phyloP scores from a whole-genome alignment of 2,329 filamentous ascomycete species.

The Monosporascus sp. region DNA sequence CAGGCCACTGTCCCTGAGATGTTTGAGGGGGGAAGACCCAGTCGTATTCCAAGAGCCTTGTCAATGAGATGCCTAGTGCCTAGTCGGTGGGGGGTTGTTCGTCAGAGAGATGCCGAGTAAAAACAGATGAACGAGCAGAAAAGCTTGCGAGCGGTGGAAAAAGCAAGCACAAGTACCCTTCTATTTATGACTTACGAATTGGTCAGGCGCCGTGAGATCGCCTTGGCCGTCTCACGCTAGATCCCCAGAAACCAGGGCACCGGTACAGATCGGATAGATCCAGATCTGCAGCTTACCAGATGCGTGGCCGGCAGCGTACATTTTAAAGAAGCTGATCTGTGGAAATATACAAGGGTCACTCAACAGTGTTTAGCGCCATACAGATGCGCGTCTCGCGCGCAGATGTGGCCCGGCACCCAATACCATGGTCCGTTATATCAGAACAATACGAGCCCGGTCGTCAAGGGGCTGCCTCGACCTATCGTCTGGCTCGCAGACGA shows the following conservation, averaged over 20 bases:
- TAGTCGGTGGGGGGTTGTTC: too few species aligned
- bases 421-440: not conserved
- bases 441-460: not conserved
- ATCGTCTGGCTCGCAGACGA: not conserved
- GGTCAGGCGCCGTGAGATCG: too few species aligned
- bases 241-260: not conserved
- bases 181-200: constrained; percentile 9
- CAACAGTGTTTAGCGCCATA: not conserved
- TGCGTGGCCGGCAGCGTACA: not conserved
- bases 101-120: too few species aligned
- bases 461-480: not conserved
- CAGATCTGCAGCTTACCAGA: not conserved
- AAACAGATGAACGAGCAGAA: not conserved
- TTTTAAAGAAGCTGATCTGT: not conserved
- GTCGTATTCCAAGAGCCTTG: not conserved
- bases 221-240: not conserved
- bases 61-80: too few species aligned
- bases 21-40: not conserved
- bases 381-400: not conserved
- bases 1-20: not conserved
- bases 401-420: not conserved
- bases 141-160: constrained; percentile 7
- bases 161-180: constrained; percentile 7
- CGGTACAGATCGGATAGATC: not conserved
- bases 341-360: not conserved